Evolutionary conservation across 495 filamentous ascomycete species (phyloP).

Genomic region (Xanthoparmelia taractica): DNA sequence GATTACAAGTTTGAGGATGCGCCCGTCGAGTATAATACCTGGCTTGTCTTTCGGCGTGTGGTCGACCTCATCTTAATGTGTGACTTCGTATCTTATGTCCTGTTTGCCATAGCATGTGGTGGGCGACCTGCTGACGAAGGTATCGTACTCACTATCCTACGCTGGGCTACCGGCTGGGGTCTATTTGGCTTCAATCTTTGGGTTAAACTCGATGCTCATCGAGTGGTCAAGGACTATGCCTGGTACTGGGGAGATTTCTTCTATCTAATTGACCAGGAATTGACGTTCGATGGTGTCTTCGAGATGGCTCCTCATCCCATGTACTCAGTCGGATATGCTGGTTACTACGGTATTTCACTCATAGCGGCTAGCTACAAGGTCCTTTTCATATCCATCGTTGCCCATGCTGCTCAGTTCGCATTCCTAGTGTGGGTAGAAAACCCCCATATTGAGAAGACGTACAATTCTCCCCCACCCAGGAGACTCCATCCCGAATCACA

Average conservation of each 20-base stretch:
- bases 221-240: constrained; percentile 98
- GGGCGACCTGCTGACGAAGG: constrained; percentile 64
- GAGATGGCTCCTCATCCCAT: constrained; percentile 99
- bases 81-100: constrained; percentile 92
- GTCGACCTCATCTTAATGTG: constrained; percentile 97
- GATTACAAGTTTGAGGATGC: constrained; percentile 92
- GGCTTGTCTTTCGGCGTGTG: constrained; percentile 89
- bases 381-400: constrained; percentile 88
- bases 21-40: constrained; percentile 97
- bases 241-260: constrained; percentile 99
- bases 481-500: constrained; percentile 40
- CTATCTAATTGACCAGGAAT: constrained; percentile 93
- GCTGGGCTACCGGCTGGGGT: constrained; percentile 73
- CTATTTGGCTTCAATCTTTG: constrained; percentile 94
- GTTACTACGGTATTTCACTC: constrained; percentile 97
- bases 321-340: constrained; percentile 97
- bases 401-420: constrained; percentile 88
- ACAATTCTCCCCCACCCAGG: constrained; percentile 80
- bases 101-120: constrained; percentile 88
- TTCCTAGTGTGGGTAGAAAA: constrained; percentile 89
- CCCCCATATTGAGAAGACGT: constrained; percentile 96
- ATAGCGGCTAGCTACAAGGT: constrained; percentile 98
- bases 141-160: constrained; percentile 54
- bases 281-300: constrained; percentile 97
- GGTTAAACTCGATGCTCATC: constrained; percentile 96